A percentile compares a stretch with the other conserved stretches of the same genome.
These are phyloP conservation scores for Ophiostoma novo-ulmi DNA, from an alignment of 2,329 filamentous ascomycete genomes.

Conservation along the genomic window DNA sequence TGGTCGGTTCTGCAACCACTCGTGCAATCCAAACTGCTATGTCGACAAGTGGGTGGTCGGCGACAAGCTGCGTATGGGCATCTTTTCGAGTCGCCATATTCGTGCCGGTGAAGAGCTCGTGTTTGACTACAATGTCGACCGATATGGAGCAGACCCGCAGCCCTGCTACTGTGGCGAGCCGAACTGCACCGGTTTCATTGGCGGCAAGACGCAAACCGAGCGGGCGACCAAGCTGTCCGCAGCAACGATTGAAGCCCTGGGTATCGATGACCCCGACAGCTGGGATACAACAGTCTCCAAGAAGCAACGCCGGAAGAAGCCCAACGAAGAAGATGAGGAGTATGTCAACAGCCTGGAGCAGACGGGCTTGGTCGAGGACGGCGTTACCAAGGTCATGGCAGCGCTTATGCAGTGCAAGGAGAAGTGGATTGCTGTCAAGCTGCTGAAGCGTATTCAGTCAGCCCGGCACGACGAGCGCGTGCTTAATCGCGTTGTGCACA, in stretches of 20 bases:
- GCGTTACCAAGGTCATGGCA: conserved; percentile 91
- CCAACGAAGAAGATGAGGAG: conserved; percentile 85
- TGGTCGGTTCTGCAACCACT: conserved; percentile 97
- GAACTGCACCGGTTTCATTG: conserved; percentile 94
- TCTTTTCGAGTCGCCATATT: conserved; percentile 84
- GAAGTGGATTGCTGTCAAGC: conserved; percentile 97
- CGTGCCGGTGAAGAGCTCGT: conserved; percentile 88
- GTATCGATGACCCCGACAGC: conserved; percentile 85
- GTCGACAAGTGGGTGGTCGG: conserved; percentile 99
- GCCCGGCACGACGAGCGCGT: conserved; percentile 77
- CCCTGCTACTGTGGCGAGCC: conserved; percentile 93
- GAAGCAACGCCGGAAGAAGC: conserved; percentile 88
- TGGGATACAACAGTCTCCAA: conserved; percentile 90
- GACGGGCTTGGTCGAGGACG: conserved; percentile 71
- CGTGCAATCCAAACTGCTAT: conserved; percentile 97
- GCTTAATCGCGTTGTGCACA: conserved; percentile 80
- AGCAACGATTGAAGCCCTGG: conserved; percentile 87
- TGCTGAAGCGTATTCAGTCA: conserved; percentile 80
- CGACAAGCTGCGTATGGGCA: conserved; percentile 96
- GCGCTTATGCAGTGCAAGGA: conserved; percentile 96
- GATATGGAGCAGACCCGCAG: conserved; percentile 93
- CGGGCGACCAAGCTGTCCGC: conserved; percentile 86
- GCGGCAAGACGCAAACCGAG: conserved; percentile 95
- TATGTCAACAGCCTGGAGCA: conserved; percentile 87
- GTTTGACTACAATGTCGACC: conserved; percentile 99